Base-by-base conservation (phyloP, 495 filamentous ascomycete genomes). In the Astrothelium subdiscretum region DNA sequence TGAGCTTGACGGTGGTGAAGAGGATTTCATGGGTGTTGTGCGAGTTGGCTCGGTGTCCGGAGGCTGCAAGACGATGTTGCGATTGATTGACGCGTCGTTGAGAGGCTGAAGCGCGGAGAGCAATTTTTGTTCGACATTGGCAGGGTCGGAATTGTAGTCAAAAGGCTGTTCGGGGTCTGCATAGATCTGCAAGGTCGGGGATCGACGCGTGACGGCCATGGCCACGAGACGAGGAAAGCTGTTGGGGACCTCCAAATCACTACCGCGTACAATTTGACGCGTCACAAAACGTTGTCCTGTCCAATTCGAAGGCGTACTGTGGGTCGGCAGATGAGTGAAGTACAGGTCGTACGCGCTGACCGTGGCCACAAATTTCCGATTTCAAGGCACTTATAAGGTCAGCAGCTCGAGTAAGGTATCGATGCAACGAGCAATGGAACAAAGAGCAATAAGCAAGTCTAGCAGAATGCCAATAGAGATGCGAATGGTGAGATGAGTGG, bases 151-250 rank as follows among this genome's bases (percentile, higher is more conserved):
- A 31, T 64, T 57, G 62, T 80, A 76, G 63, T 77, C 77, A 63
- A 62, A 59, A 4, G 71, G 68, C 63, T 76, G 77, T 68, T 78
- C 75, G 59, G 82, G 75, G 70, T 88, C 86, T 65, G 85, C 77
- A 72, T 80, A 88, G 70, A 85, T 83, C 62, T 86, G 80, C 67
- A 87, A 74, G 65, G 81, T 76, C 68, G 82, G 77, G 66, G 75
- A 71, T 59, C 80, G 77, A 80, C 82, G 86, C 80, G 89, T 83
- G 77, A 85, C 77, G 69, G 80, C 79, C 85, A 87, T 87, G 38
- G 40, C n/a, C 1, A 48, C 43, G 43, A 48, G 12, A 22, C 5
- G 43, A 38, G n/a, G n/a, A 48, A n/a, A 22, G 43, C 5, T 5
- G 5, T 48, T 12, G n/a, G n/a, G n/a, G 43, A 48, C 43, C 13